Evolutionary conservation across 352 stramenopile genomes (phyloP).

Genomic region (Phytophthora cryptogea): DNA sequence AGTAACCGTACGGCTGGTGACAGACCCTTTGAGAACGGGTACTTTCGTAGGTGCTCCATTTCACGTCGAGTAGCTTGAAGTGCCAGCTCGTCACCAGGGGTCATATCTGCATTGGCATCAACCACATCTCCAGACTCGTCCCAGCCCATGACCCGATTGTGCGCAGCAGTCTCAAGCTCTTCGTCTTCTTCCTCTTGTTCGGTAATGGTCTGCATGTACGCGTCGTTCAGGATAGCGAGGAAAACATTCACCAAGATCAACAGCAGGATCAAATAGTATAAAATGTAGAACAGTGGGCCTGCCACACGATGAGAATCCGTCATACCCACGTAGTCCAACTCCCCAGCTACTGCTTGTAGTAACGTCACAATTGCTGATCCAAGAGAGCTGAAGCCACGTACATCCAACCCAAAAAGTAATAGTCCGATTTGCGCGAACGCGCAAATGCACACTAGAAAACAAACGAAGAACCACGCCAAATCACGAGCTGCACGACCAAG

Average conservation of each 20-base stretch:
- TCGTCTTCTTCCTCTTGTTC: conserved; percentile 67
- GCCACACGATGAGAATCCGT: conserved; percentile 46
- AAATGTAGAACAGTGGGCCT: conserved; percentile 70
- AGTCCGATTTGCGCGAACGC: conserved; percentile 72
- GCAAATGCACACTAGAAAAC: conserved; percentile 61
- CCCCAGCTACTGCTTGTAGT: conserved; percentile 60
- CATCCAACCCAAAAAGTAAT: conserved; percentile 60
- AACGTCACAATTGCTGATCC: conserved; percentile 56
- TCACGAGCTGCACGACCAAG: conserved; percentile 55
- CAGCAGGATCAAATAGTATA: conserved; percentile 73
- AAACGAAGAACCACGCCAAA: conserved; percentile 62
- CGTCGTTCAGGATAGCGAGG: conserved; percentile 75
- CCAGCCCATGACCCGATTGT: conserved; percentile 23
- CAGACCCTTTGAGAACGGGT: conserved; percentile 66
- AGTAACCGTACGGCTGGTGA: conserved; percentile 34
- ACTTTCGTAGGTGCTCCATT: conserved; percentile 51
- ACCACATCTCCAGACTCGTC: conserved; percentile 32
- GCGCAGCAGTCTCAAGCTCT: conserved; percentile 28
- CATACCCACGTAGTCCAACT: conserved; percentile 58
- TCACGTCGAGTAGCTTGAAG: conserved; percentile 34
- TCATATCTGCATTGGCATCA: conserved; percentile 30
- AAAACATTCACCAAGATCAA: conserved; percentile 80
- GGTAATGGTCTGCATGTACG: conserved; percentile 69
- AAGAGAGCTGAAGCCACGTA: conserved; percentile 61
- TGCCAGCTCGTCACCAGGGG: conserved; percentile 29